Conservation (phyloP, 2,329 filamentous ascomycete species). For the Colletotrichum coccodes region DNA sequence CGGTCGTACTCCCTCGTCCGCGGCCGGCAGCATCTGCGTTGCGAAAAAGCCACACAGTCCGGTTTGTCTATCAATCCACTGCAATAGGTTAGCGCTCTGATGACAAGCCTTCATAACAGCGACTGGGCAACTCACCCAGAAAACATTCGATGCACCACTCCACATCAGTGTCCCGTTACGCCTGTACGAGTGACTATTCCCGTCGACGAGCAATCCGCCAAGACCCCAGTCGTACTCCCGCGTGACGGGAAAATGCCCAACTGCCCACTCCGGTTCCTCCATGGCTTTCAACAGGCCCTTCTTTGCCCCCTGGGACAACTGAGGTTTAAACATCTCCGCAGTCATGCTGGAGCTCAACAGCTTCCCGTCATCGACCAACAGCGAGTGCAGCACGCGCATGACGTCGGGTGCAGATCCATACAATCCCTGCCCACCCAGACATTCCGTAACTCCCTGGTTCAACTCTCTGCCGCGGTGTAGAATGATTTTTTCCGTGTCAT, state of each 20-base stretch:
- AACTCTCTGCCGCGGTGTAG: slow-evolving; percentile 6
- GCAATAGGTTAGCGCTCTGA: background rate
- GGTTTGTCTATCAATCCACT: slow-evolving; percentile 46
- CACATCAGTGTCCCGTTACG: slow-evolving; percentile 52
- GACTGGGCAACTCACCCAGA: slow-evolving; percentile 52
- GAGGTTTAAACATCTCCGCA: slow-evolving; percentile 57
- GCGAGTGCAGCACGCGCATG: slow-evolving; percentile 53
- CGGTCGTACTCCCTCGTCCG: slow-evolving; percentile 46
- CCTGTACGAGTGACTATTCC: slow-evolving; percentile 47
- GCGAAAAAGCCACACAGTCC: slow-evolving; percentile 54
- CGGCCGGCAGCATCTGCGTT: slow-evolving; percentile 53
- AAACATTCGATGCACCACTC: slow-evolving; percentile 56
- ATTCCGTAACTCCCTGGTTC: slow-evolving; percentile 33
- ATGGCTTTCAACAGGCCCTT: slow-evolving; percentile 39
- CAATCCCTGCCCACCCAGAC: slow-evolving; percentile 48
- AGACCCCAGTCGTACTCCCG: slow-evolving; percentile 52
- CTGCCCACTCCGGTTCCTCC: slow-evolving; percentile 38
- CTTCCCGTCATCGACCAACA: slow-evolving; percentile 59
- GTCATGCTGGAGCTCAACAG: slow-evolving; percentile 54
- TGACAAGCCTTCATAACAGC: background rate
- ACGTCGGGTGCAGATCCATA: slow-evolving; percentile 52
- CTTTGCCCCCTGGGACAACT: slow-evolving; percentile 44
- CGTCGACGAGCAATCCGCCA: slow-evolving; percentile 52
- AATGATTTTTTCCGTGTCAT: slow-evolving; percentile 24
- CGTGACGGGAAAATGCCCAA: slow-evolving; percentile 43